phyloP scores from a whole-genome alignment of 139 green algal genomes.

The Asterochloris sp. region DNA sequence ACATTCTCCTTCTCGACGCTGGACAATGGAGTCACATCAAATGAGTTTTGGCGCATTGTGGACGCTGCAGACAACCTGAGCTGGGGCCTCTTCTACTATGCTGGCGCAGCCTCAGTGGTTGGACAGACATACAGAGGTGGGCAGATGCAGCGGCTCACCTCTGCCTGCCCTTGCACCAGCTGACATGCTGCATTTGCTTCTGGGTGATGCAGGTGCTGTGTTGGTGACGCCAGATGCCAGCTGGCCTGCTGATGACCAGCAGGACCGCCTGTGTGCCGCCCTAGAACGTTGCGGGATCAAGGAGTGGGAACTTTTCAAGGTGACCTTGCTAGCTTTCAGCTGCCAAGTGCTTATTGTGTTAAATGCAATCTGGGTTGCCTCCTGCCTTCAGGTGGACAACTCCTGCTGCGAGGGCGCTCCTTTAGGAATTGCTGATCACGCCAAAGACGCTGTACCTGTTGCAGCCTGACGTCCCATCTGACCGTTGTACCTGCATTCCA shows the following conservation, averaged over 20 bases:
- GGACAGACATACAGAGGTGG: slow-evolving; percentile 33
- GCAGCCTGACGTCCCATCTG: not conserved
- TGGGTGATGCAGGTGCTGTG: slow-evolving; percentile 40
- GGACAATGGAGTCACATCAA: slow-evolving; percentile 78
- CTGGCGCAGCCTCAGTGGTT: slow-evolving; percentile 50
- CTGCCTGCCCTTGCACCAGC: not conserved
- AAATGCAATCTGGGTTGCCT: no score
- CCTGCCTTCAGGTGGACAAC: not conserved
- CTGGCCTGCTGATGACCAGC: slow-evolving; percentile 21
- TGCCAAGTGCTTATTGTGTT: no score
- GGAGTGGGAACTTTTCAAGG: slow-evolving; percentile 79
- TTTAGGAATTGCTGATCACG: not conserved
- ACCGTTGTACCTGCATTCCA: no score
- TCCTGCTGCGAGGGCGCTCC: not conserved
- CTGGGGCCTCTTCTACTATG: slow-evolving; percentile 84
- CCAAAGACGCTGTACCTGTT: not conserved
- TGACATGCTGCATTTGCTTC: not conserved
- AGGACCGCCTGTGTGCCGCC: slow-evolving; percentile 43
- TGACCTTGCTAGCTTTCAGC: slow-evolving; percentile 17
- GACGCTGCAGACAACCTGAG: slow-evolving; percentile 77
- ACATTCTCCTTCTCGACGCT: slow-evolving; percentile 76
- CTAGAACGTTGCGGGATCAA: slow-evolving; percentile 71
- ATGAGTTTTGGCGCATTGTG: slow-evolving; percentile 86
- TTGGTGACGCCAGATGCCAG: slow-evolving; percentile 53
- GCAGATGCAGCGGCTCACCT: not conserved